These are phyloP conservation scores for Bryoerythrophyllum caledonicum DNA, from an alignment of 225 moss, liverwort and hornwort genomes.

Conservation along the genomic window DNA sequence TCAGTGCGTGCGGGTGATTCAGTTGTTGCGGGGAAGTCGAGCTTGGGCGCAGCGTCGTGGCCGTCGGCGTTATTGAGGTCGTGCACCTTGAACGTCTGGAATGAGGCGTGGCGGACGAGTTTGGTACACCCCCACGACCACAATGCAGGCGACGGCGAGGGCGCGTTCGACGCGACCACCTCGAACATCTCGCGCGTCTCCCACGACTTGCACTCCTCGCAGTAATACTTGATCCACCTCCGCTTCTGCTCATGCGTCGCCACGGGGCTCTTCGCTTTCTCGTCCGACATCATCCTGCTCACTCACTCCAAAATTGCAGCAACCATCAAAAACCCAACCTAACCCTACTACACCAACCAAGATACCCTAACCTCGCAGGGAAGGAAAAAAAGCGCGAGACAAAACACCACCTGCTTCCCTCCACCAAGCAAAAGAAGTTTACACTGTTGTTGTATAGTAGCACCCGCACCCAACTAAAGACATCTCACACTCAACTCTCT, in stretches of 20 bases:
- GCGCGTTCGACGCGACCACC: slow-evolving; percentile 8
- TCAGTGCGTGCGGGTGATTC: slow-evolving; percentile 1
- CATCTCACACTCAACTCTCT: no score
- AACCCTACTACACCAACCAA: not conserved
- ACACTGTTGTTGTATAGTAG: not conserved
- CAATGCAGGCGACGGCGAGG: slow-evolving; percentile 20
- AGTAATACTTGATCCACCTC: slow-evolving; percentile 54
- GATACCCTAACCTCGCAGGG: slow-evolving; percentile 15
- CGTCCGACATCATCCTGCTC: slow-evolving; percentile 36
- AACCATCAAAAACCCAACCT: not conserved
- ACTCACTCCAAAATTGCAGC: not conserved
- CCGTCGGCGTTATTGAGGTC: slow-evolving; percentile 43
- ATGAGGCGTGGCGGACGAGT: slow-evolving; percentile 42
- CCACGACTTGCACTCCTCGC: slow-evolving; percentile 52
- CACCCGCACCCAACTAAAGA: no score
- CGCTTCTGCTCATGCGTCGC: slow-evolving; percentile 31
- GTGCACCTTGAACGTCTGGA: slow-evolving; percentile 43
- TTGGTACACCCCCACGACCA: slow-evolving; percentile 58
- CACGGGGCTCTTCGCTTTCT: slow-evolving; percentile 9
- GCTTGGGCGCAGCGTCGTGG: slow-evolving; percentile 38
- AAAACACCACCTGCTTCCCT: no score
- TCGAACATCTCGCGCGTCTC: slow-evolving; percentile 56
- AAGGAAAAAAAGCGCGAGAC: no score
- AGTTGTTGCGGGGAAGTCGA: slow-evolving; percentile 32
- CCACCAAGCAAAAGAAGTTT: slow-evolving; percentile 19